Conservation (phyloP, 176 grass and related monocot species). For the Triticum dicoccoides region DNA sequence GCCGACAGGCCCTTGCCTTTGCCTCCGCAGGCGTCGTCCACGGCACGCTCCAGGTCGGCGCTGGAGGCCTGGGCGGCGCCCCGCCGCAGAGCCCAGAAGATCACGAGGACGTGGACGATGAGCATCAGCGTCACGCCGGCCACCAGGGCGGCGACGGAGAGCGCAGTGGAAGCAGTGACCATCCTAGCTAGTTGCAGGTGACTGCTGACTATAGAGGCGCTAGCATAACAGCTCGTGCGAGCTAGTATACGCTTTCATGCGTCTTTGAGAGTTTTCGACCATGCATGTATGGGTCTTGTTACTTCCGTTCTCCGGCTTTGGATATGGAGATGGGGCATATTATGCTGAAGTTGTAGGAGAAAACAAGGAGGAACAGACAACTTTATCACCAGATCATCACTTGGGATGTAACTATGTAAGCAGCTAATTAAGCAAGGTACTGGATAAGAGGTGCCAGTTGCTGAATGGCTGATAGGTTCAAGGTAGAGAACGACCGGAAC, state of each 20-base stretch:
- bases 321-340: conserved; percentile 1
- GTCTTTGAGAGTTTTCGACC: background rate
- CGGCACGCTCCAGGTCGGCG: background rate
- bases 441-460: background rate
- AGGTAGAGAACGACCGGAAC: background rate
- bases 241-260: background rate
- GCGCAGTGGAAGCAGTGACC: background rate
- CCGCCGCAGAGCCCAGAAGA: conserved; percentile 20
- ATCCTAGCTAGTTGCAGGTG: background rate
- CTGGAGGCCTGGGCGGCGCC: background rate
- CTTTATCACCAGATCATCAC: background rate
- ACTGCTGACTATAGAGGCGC: background rate
- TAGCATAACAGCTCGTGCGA: background rate
- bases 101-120: conserved; percentile 17
- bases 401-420: background rate
- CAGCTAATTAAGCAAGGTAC: background rate
- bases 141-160: conserved; percentile 26
- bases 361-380: conserved; percentile 16
- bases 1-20: conserved; percentile 26
- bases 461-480: background rate
- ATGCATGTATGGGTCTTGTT: conserved; percentile 15
- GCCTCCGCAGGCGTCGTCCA: background rate
- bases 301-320: conserved; percentile 19
- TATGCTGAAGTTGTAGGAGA: background rate
- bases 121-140: conserved; percentile 34